These are phyloP conservation scores for Coniochaeta sp. DNA, from an alignment of 2,329 filamentous ascomycete genomes.

Conservation along the genomic window DNA sequence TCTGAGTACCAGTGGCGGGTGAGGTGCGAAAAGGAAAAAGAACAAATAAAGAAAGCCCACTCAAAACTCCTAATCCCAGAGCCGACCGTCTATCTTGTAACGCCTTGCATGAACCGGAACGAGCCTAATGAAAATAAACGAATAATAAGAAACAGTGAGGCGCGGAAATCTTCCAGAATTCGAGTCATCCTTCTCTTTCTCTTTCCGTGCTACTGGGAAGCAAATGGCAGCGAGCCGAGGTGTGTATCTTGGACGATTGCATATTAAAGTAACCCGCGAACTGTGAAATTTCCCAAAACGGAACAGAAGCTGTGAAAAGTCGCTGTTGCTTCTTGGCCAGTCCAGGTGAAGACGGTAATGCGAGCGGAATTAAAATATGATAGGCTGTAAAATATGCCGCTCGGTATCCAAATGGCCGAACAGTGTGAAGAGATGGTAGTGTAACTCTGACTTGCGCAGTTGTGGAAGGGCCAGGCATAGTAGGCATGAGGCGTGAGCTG, in stretches of 20 bases:
- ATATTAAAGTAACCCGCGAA: constrained; percentile 24
- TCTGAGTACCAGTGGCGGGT: constrained; percentile 3
- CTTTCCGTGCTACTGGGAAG: constrained; percentile 16
- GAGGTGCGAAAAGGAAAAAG: constrained; percentile 7
- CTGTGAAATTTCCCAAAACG: constrained; percentile 6
- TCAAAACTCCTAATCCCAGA: neutral
- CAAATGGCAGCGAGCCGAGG: constrained; percentile 21
- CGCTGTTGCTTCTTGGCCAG: neutral
- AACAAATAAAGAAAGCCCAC: constrained; percentile 1
- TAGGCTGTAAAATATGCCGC: neutral
- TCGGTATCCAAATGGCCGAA: neutral
- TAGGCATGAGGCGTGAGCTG: neutral
- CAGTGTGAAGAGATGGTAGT: neutral
- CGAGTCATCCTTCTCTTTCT: constrained; percentile 9
- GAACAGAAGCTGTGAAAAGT: constrained; percentile 4
- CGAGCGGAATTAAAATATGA: neutral
- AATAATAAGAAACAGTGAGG: constrained; percentile 4
- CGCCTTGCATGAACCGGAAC: constrained; percentile 2
- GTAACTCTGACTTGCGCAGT: neutral
- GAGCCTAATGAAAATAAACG: constrained; percentile 4
- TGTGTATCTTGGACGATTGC: constrained; percentile 19
- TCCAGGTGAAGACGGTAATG: neutral
- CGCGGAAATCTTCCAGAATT: constrained; percentile 5
- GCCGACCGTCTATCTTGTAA: constrained; percentile 2
- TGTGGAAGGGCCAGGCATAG: neutral